These are phyloP conservation scores for Acanthamoeba sp. DNA, from an alignment of 208 protist genomes.

Conservation along the genomic window DNA sequence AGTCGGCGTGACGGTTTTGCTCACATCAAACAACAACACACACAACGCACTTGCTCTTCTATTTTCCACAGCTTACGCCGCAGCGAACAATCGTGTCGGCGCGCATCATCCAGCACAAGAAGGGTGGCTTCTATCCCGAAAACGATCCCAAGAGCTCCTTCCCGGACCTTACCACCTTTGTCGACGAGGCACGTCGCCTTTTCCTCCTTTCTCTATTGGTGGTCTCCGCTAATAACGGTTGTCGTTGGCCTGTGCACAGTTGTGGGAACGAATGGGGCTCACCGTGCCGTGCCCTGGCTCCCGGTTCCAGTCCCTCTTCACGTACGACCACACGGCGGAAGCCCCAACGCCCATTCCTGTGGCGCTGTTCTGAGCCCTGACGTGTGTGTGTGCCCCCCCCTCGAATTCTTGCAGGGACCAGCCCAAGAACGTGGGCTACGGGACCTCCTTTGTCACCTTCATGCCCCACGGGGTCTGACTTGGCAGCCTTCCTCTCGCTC, in stretches of 20 bases:
- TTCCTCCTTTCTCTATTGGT: not conserved
- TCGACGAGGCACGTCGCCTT: not conserved
- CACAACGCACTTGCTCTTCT: not conserved
- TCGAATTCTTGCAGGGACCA: slow-evolving; percentile 60
- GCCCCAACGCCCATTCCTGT: too few species aligned
- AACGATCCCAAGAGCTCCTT: slow-evolving; percentile 33
- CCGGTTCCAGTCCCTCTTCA: slow-evolving; percentile 66
- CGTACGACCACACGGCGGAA: too few species aligned
- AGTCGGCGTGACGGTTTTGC: too few species aligned
- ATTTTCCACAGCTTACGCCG: slow-evolving; percentile 2
- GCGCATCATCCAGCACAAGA: slow-evolving; percentile 59
- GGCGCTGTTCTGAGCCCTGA: too few species aligned
- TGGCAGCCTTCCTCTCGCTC: not conserved
- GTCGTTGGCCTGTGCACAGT: not conserved
- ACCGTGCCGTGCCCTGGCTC: slow-evolving; percentile 61
- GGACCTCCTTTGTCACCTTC: slow-evolving; percentile 15
- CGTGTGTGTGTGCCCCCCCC: not conserved
- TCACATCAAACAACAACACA: too few species aligned
- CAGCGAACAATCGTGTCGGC: slow-evolving; percentile 41
- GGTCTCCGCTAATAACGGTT: not conserved
- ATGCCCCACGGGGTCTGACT: not conserved
- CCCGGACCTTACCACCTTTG: slow-evolving; percentile 29
- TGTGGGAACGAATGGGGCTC: slow-evolving; percentile 60
- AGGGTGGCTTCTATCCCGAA: slow-evolving; percentile 48
- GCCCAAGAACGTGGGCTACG: slow-evolving; percentile 60